These are phyloP conservation scores for Chaetomium strumarium DNA, from an alignment of 2,329 filamentous ascomycete species.

Conservation along the genomic window DNA sequence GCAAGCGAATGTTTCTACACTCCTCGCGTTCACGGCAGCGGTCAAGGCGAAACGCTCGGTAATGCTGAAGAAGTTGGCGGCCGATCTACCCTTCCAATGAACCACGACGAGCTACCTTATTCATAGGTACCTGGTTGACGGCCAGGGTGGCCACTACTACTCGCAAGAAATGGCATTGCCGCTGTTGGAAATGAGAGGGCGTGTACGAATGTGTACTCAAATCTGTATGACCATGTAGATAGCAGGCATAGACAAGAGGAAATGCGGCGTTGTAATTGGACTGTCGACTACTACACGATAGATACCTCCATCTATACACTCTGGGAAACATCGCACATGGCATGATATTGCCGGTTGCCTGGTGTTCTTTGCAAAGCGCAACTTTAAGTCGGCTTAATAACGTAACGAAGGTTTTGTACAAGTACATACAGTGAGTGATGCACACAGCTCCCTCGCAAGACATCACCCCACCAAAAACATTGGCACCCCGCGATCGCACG, in stretches of 20 bases:
- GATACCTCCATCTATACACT: neutral
- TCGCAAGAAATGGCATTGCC: too few species aligned
- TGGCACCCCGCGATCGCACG: constrained; percentile 15
- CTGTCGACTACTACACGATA: constrained; percentile 11
- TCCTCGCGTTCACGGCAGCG: constrained; percentile 61
- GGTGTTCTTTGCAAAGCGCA: neutral
- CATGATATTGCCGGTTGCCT: neutral
- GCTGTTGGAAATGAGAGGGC: too few species aligned
- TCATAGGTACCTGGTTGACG: neutral
- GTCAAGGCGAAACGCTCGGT: constrained; percentile 60
- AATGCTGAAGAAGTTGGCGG: constrained; percentile 4
- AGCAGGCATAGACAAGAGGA: neutral
- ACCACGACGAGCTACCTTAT: neutral
- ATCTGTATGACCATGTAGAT: neutral
- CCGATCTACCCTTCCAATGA: constrained; percentile 3
- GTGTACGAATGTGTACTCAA: neutral
- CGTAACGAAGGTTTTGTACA: too few species aligned
- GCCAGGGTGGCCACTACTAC: too few species aligned
- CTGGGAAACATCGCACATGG: neutral
- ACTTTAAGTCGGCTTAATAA: too few species aligned
- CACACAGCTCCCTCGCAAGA: neutral
- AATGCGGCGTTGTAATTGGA: neutral
- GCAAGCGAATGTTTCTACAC: constrained; percentile 62
- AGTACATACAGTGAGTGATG: too few species aligned
- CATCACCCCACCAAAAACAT: constrained; percentile 9